Base-by-base conservation (phyloP, 345 rosid genomes). In the Litchi chinensis region DNA sequence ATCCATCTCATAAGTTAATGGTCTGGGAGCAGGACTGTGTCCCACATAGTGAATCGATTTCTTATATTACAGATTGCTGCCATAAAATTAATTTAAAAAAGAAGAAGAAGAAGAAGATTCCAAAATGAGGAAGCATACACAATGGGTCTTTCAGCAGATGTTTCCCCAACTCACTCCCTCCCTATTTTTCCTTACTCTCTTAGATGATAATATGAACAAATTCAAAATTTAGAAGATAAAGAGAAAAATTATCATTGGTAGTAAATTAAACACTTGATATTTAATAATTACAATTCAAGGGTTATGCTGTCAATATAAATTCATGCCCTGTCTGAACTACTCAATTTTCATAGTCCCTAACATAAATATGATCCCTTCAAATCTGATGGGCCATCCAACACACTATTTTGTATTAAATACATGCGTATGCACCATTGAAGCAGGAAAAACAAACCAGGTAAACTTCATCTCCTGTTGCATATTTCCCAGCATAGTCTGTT, bases 381-480 rank as follows among this genome's bases (percentile, higher is more conserved):
- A 41, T 44, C 22, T 13, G 8, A n/a, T 4, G 19, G 54, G 13
- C 15, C 13, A 59, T 37, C 12, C 10, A 74, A 65, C 48, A 40
- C 7, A 3, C 32, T 32, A 46, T 5, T 48, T 10, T 65, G 28
- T 37, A 41, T 68, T 8, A 19, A 0, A 12, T 32, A 68, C 41
- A 72, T 24, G 21, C 15, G 75, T 16, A 67, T 43, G 77, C 26
- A 32, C 16, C 57, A 62, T 78, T 59, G 82, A 75, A 50, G 46
- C 5, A 16, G 39, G 18, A 37, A 78, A 71, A 74, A 74, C 81
- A 73, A 77, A 90, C 98, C 98, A 91, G 74, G 77, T 6, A 89
- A 87, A 92, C 86, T 82, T 90, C 90, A 79, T 91, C 92, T 66
- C 94, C 95, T 39, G 90, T 91, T 0, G 97, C 98, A 82, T 89